Percentiles rank a stretch among this genome's conserved stretches.
These are phyloP conservation scores for Exophiala lecanii-corni DNA, from an alignment of 2,329 filamentous ascomycete species.

Conservation along the genomic window DNA sequence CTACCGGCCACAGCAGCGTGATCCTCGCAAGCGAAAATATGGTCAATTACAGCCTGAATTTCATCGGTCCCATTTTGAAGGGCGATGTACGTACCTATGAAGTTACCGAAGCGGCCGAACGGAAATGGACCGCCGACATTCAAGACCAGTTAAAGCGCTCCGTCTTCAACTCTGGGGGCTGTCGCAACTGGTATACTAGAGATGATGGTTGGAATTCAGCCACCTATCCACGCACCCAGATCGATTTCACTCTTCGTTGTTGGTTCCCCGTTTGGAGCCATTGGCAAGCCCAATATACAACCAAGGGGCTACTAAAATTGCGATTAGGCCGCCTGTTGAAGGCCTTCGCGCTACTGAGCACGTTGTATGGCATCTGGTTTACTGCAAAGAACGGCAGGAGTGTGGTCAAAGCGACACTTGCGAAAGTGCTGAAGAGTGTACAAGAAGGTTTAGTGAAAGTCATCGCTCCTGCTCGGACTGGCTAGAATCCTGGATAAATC, in stretches of 20 bases:
- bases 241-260: constrained; percentile 48
- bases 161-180: constrained; percentile 46
- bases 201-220: constrained; percentile 48
- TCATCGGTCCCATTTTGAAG: constrained; percentile 52
- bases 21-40: constrained; percentile 59
- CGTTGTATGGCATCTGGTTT: constrained; percentile 10
- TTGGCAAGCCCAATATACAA: constrained; percentile 50
- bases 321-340: constrained; percentile 22
- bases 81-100: constrained; percentile 42
- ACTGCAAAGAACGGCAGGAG: constrained; percentile 7
- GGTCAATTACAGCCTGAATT: constrained; percentile 54
- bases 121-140: constrained; percentile 44
- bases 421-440: constrained; percentile 2
- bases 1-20: constrained; percentile 58
- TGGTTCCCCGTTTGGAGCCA: constrained; percentile 52
- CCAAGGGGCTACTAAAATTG: constrained; percentile 40
- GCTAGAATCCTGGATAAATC: too few species aligned
- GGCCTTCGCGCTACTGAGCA: constrained; percentile 14
- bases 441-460: constrained; percentile 1
- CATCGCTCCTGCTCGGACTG: too few species aligned
- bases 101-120: constrained; percentile 46
- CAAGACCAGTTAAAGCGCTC: constrained; percentile 43
- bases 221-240: constrained; percentile 47
- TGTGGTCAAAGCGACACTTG: constrained; percentile 4
- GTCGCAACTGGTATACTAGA: constrained; percentile 48